These are phyloP conservation scores for Pseudovirgaria hyperparasitica DNA, from an alignment of 2,329 filamentous ascomycete species.

Conservation along the genomic window DNA sequence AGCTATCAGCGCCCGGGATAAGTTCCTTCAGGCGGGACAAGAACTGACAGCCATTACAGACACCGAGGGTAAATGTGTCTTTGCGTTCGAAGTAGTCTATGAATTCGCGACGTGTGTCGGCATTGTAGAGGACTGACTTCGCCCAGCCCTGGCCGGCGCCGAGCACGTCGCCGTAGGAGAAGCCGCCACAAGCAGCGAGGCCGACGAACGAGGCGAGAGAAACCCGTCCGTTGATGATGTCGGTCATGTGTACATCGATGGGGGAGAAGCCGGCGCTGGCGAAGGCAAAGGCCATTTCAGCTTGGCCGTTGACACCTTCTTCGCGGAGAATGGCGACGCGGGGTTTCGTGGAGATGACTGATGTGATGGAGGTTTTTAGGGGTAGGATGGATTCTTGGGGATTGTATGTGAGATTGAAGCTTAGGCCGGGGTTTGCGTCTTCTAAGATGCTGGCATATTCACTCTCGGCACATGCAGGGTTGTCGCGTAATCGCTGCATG, in stretches of 20 bases:
- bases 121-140: conserved; percentile 79
- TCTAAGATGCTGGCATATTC: conserved; percentile 69
- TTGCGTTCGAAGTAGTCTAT: conserved; percentile 71
- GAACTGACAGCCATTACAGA: conserved; percentile 98
- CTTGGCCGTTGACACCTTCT: conserved; percentile 87
- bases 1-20: conserved; percentile 69
- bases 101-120: conserved; percentile 63
- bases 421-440: conserved; percentile 66
- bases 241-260: conserved; percentile 93
- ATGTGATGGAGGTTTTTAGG: conserved; percentile 48
- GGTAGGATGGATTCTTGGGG: conserved; percentile 67
- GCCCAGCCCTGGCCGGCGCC: conserved; percentile 97
- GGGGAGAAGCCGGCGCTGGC: conserved; percentile 80
- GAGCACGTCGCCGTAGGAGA: conserved; percentile 86
- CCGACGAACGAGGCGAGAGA: conserved; percentile 76
- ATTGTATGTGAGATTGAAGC: conserved; percentile 70
- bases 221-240: conserved; percentile 65
- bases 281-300: conserved; percentile 98
- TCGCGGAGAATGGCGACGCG: conserved; percentile 87
- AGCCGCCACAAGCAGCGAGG: conserved; percentile 88
- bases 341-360: conserved; percentile 50
- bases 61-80: conserved; percentile 84
- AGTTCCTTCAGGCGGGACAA: conserved; percentile 68
- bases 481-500: conserved; percentile 85
- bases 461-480: conserved; percentile 70